phyloP scores from a whole-genome alignment of 192 early-diverging fungal species.

The Entomortierella chlamydospora region DNA sequence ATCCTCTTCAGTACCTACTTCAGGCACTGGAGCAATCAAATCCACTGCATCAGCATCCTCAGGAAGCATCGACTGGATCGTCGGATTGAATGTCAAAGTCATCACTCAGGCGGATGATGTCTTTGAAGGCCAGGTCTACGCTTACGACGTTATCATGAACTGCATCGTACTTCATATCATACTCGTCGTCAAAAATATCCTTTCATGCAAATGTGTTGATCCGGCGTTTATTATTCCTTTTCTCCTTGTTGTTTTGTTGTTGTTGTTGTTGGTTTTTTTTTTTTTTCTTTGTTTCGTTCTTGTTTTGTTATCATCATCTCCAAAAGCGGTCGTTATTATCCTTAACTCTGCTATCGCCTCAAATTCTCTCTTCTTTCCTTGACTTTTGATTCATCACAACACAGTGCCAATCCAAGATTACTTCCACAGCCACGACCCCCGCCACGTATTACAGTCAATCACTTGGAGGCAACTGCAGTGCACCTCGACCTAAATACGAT shows the following conservation, averaged over 20 bases:
- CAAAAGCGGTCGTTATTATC: constrained; percentile 16
- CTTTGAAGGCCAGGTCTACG: constrained; percentile 67
- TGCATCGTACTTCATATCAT: constrained; percentile 75
- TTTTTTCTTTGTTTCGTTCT: constrained; percentile 6
- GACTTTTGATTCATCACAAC: constrained; percentile 12
- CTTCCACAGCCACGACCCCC: constrained; percentile 11
- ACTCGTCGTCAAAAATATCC: constrained; percentile 47
- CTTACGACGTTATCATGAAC: constrained; percentile 69
- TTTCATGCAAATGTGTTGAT: too few relatives aligned
- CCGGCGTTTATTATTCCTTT: neutral
- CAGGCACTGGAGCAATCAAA: neutral
- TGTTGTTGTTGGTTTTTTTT: neutral
- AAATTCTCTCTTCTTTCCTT: neutral
- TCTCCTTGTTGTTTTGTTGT: neutral
- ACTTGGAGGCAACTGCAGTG: constrained; percentile 14
- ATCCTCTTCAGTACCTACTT: constrained; percentile 2
- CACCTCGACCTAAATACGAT: constrained; percentile 51
- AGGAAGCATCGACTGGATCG: constrained; percentile 58
- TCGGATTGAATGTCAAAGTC: constrained; percentile 61
- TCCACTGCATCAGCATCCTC: neutral
- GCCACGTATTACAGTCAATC: constrained; percentile 44
- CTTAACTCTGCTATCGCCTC: constrained; percentile 38
- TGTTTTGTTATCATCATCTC: constrained; percentile 5
- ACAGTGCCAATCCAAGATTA: constrained; percentile 51
- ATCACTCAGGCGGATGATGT: constrained; percentile 62